These are phyloP conservation scores for Colletotrichum phormii DNA, from an alignment of 2,329 filamentous ascomycete species.

Conservation along the genomic window DNA sequence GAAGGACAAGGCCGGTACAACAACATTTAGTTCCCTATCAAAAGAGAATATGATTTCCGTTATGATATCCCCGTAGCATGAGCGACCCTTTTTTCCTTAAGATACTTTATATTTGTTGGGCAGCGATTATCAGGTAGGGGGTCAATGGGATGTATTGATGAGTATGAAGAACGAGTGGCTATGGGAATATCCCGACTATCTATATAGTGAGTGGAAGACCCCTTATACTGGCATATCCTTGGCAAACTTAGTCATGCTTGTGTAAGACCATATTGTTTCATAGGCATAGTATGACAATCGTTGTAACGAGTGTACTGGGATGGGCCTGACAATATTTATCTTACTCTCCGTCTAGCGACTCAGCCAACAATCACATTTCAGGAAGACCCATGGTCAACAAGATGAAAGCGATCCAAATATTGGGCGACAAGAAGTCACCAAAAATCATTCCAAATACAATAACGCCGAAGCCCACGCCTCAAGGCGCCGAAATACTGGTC, in stretches of 20 bases:
- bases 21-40: no score
- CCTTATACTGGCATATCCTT: no score
- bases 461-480: slow-evolving; percentile 38
- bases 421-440: slow-evolving; percentile 33
- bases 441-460: slow-evolving; percentile 34
- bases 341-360: background rate
- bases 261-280: no score
- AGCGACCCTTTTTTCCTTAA: background rate
- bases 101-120: background rate
- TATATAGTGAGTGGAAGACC: no score
- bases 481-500: slow-evolving; percentile 43
- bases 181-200: no score
- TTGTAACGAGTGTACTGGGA: no score
- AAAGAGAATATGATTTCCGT: no score
- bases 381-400: background rate
- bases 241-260: no score
- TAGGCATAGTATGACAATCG: no score
- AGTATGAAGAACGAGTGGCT: no score
- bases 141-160: no score
- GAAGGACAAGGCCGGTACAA: background rate
- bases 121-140: no score
- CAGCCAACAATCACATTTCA: background rate
- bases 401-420: background rate
- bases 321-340: background rate
- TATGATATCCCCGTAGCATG: background rate